Base-by-base conservation (phyloP, 2,329 filamentous ascomycete genomes). In the Leptographium radiaticola region DNA sequence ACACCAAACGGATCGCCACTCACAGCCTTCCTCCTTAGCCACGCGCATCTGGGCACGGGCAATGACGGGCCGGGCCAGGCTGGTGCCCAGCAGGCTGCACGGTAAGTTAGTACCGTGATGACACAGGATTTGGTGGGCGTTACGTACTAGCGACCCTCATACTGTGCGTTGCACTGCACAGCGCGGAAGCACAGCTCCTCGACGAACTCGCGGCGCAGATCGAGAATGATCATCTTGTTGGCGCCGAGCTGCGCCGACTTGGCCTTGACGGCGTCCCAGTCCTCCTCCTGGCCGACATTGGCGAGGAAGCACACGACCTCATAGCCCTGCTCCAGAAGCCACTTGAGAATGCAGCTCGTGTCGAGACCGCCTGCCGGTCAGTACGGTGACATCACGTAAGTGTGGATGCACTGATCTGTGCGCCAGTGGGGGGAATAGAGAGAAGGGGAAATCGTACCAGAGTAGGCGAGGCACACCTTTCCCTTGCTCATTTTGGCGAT, bases 101-200 rank as follows among this genome's bases (percentile, higher is more conserved):
- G 45, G 2, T 6, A 15, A 31, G 12, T 30, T 1, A 30, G 34
- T 11, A 11, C 10, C 7, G 4, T 40, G 4, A 40, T 33, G 8
- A 30, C 20, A 81, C 73, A 70, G 81, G 81, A 59, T 75, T 71
- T 11, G 15, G 16, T 20, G 30, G 11, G 13, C 13, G 25, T 12
- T n/a, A 56, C 56, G 42, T 56, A 56, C 53, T 61, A 62, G 45
- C 64, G 62, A 64, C 83, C 82, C 73, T 89, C 81, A 66, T 83
- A 85, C 67, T 82, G 79, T 58, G 80, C 80, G 60, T 83, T 81
- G 67, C 81, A 87, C 69, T 88, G 84, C 59, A 93, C 79, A 57
- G 87, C 87, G 52, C 79, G 83, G 78, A 84, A 90, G 74, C 84
- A 85, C 46, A 93, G 76, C 72, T 91, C 79, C 62, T 89, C 84